Evolutionary conservation across 495 filamentous ascomycete genomes (phyloP), one percentile per base, ranked within the genome.

Genomic region (Hypoxylon perforatum): DNA sequence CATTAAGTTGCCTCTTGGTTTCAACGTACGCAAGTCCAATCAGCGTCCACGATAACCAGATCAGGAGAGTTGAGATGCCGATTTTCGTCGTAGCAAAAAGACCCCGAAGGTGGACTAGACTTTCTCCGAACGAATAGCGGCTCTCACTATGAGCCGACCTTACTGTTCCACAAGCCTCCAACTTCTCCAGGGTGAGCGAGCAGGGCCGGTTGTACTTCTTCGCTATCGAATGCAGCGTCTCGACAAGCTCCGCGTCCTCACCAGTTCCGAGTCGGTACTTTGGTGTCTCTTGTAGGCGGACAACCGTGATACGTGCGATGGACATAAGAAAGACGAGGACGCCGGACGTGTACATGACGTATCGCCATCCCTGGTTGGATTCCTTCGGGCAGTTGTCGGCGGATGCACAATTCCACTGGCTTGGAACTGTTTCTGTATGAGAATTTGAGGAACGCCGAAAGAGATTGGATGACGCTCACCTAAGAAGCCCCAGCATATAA

Each of bases 291-390:
- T 81, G 77, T 3, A 92, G 78, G 1, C 85, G 82, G 65, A 93
- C 85, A 54, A 92, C 79, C 1, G 86, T 88, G n/a, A 92, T 70
- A 18, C 91, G 88, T 2, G 86, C 74, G 38, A 92, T 73, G 14
- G 83, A 87, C 77, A 93, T 84, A 45, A 86, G 74, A 45, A 92
- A 83, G 30, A 91, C 88, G 39, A 92, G 80, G 17, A 84, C 84
- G 15, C 90, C 90, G 38, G 80, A 82, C 1, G 88, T 85, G 71
- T 84, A 85, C 69, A 89, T 84, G 62, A 93, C 78, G 60, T 95
- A 96, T 62, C 92, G 80, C 92, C 92, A 96, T 58, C 92, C 92
- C 86, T 87, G 88, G 67, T 93, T 94, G 57, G 87, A 78, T 28
- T 78, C 77, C 63, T 81, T 85, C 17, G 80, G 83, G 71, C 91